A percentile compares a stretch with the other conserved stretches of the same genome.
Evolutionary conservation across 306 rosid genomes (phyloP).

Genomic region (Cicer cuneatum): DNA sequence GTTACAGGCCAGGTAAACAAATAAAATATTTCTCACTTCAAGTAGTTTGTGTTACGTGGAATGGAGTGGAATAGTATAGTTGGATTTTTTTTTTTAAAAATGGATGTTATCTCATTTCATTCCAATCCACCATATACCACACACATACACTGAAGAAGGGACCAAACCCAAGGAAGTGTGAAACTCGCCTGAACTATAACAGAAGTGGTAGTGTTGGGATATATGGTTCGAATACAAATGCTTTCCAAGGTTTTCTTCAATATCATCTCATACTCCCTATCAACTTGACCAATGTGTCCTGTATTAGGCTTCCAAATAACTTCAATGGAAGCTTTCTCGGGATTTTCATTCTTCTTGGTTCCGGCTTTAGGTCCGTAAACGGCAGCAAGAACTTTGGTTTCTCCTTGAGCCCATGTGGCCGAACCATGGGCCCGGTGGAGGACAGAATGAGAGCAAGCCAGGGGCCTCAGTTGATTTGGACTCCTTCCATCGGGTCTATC

Average conservation of each 20-base stretch:
- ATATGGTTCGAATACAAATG: slow-evolving; percentile 67
- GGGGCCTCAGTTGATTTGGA: slow-evolving; percentile 81
- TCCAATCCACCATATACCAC: too few relatives aligned
- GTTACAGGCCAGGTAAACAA: slow-evolving; percentile 6
- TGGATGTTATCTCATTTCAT: too few relatives aligned
- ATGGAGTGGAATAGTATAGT: too few relatives aligned
- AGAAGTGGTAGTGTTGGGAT: slow-evolving; percentile 82
- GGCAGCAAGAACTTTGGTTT: slow-evolving; percentile 85
- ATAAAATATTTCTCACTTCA: background rate
- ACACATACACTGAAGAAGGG: background rate
- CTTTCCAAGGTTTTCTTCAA: slow-evolving; percentile 81
- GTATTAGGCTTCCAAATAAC: slow-evolving; percentile 95
- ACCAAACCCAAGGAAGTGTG: background rate
- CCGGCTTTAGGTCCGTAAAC: slow-evolving; percentile 90
- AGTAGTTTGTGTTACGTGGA: background rate
- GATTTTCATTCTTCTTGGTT: slow-evolving; percentile 86
- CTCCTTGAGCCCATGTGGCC: slow-evolving; percentile 91
- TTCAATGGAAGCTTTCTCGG: slow-evolving; percentile 89
- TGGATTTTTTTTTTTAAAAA: too few relatives aligned
- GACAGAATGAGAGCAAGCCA: slow-evolving; percentile 71
- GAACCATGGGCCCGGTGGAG: slow-evolving; percentile 95
- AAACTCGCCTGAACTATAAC: slow-evolving; percentile 69
- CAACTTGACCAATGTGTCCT: slow-evolving; percentile 79
- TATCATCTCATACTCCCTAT: slow-evolving; percentile 88
- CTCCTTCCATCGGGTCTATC: slow-evolving; percentile 76